A percentile compares a stretch with the other conserved stretches of the same genome.
Evolutionary conservation across 1,139 yeast species (phyloP).

Genomic region (Candida buenavistaensis): DNA sequence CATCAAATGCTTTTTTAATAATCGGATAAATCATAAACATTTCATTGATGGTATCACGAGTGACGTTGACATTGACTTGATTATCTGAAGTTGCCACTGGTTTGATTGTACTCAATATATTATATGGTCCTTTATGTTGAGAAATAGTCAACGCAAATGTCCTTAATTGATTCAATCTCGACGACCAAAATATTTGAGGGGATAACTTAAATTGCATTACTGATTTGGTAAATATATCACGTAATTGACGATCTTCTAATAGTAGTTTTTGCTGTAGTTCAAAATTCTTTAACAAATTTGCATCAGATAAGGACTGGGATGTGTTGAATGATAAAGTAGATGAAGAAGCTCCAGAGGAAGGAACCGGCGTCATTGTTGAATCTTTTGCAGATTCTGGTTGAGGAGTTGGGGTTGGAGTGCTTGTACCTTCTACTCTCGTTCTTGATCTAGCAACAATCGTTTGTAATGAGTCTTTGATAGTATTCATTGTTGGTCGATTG

Average conservation of each 20-base stretch:
- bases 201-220: slow-evolving; percentile 79
- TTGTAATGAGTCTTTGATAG: slow-evolving; percentile 67
- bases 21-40: slow-evolving; percentile 93
- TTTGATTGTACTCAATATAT: slow-evolving; percentile 87
- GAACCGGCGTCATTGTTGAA: slow-evolving; percentile 12
- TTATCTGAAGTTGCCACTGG: slow-evolving; percentile 90
- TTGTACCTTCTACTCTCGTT: slow-evolving; percentile 20
- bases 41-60: slow-evolving; percentile 86
- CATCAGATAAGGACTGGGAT: slow-evolving; percentile 35
- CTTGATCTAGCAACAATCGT: slow-evolving; percentile 69
- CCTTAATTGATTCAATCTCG: slow-evolving; percentile 74
- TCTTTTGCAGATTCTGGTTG: slow-evolving; percentile 7
- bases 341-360: slow-evolving; percentile 8
- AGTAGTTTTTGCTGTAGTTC: slow-evolving; percentile 78
- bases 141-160: slow-evolving; percentile 82
- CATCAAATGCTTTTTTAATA: slow-evolving; percentile 86
- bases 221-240: slow-evolving; percentile 81
- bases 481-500: slow-evolving; percentile 74
- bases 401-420: slow-evolving; percentile 28
- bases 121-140: slow-evolving; percentile 91
- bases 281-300: slow-evolving; percentile 59
- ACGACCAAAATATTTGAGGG: slow-evolving; percentile 85
- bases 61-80: slow-evolving; percentile 87
- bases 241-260: slow-evolving; percentile 66
- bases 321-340: slow-evolving; percentile 23